Conservation (phyloP, 768 basidiomycete genomes). For the Sistotremastrum niveocremeum region DNA sequence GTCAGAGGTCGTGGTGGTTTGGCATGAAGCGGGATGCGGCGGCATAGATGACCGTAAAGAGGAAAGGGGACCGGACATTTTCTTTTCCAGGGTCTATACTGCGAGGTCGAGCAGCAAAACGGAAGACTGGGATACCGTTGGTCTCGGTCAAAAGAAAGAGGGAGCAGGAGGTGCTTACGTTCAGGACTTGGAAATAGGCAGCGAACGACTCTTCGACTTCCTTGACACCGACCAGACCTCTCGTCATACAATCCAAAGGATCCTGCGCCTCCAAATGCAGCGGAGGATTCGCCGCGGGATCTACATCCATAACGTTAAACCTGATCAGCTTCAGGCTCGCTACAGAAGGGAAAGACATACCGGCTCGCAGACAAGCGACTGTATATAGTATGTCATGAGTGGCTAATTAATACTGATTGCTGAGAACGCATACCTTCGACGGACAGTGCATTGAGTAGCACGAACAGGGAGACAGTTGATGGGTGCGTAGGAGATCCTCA, state of each 20-base stretch:
- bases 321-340: conserved; percentile 22
- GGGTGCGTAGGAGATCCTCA: too few relatives aligned
- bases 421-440: too few relatives aligned
- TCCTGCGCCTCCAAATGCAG: conserved; percentile 32
- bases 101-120: conserved; percentile 71
- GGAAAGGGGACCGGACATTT: conserved; percentile 77
- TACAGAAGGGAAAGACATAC: neutral
- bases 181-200: conserved; percentile 32
- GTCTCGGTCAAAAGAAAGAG: conserved; percentile 20
- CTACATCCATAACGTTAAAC: conserved; percentile 3
- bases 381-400: too few relatives aligned
- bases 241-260: conserved; percentile 49
- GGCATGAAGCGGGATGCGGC: conserved; percentile 73
- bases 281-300: conserved; percentile 17
- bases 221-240: conserved; percentile 43
- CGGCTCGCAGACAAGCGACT: too few relatives aligned
- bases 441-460: too few relatives aligned
- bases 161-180: conserved; percentile 8
- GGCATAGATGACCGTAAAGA: conserved; percentile 88
- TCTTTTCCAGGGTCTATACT: conserved; percentile 72
- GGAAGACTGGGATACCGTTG: conserved; percentile 67
- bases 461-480: too few relatives aligned
- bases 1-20: conserved; percentile 56
- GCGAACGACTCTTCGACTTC: conserved; percentile 59
- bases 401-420: too few relatives aligned